Percentiles rank a stretch among this genome's conserved stretches.
These are phyloP conservation scores for Stephanodiscus minutulus DNA, from an alignment of 108 stramenopile genomes.

Conservation along the genomic window DNA sequence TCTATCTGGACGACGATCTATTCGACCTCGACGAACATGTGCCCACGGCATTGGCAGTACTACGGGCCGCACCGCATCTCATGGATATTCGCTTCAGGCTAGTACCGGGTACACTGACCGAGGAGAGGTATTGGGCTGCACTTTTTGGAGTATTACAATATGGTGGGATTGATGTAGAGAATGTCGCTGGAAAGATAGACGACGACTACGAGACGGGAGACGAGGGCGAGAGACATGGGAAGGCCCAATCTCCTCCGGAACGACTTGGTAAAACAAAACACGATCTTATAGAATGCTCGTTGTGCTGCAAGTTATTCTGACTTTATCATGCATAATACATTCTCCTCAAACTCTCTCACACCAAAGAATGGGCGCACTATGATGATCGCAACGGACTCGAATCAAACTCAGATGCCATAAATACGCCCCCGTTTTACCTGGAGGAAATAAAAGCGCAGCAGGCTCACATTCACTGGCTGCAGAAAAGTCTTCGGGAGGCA, in stretches of 20 bases:
- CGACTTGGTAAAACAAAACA: background rate
- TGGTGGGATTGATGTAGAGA: slow-evolving; percentile 28
- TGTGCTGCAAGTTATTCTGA: background rate
- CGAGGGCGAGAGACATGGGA: background rate
- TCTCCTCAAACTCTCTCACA: background rate
- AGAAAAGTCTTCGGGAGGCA: slow-evolving; percentile 42
- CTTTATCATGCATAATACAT: background rate
- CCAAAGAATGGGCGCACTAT: background rate
- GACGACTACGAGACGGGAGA: slow-evolving; percentile 33
- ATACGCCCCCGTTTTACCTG: slow-evolving; percentile 26
- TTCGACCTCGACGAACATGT: slow-evolving; percentile 49
- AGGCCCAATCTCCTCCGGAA: background rate
- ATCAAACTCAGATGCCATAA: slow-evolving; percentile 7
- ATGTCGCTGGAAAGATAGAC: slow-evolving; percentile 22
- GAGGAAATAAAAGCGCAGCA: slow-evolving; percentile 35
- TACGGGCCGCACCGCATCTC: slow-evolving; percentile 32
- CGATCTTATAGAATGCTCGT: background rate
- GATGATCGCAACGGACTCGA: background rate
- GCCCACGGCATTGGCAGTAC: slow-evolving; percentile 33
- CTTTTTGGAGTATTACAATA: slow-evolving; percentile 38
- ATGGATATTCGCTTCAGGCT: slow-evolving; percentile 48
- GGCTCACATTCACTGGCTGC: slow-evolving; percentile 25
- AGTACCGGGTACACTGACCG: slow-evolving; percentile 38
- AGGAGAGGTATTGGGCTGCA: slow-evolving; percentile 46
- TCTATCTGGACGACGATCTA: slow-evolving; percentile 26